phyloP scores from a whole-genome alignment of 2,329 filamentous ascomycete genomes.

The Diplodia corticola region DNA sequence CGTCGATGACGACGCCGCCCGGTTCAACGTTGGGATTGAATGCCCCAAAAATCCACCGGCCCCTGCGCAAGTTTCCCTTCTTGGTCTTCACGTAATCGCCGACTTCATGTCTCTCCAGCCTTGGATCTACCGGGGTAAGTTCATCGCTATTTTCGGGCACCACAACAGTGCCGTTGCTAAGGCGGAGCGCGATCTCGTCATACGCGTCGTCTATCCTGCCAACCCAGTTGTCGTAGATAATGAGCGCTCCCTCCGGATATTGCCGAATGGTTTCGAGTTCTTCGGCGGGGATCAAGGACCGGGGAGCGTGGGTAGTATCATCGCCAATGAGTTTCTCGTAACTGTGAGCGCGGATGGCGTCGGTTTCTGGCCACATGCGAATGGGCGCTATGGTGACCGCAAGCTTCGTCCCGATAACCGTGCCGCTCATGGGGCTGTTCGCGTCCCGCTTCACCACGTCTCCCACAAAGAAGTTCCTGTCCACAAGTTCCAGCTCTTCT shows the following conservation, averaged over 20 bases:
- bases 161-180: constrained; percentile 57
- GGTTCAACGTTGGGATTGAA: constrained; percentile 53
- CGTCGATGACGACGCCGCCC: constrained; percentile 55
- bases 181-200: constrained; percentile 52
- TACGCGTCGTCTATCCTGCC: constrained; percentile 54
- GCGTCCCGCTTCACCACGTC: constrained; percentile 55
- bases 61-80: constrained; percentile 53
- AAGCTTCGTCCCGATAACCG: constrained; percentile 51
- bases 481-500: constrained; percentile 51
- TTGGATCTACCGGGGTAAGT: constrained; percentile 38
- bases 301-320: constrained; percentile 28
- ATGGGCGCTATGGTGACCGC: constrained; percentile 48
- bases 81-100: constrained; percentile 55
- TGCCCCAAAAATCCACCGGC: constrained; percentile 54
- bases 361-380: constrained; percentile 24
- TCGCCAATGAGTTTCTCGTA: constrained; percentile 26
- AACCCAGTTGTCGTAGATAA: constrained; percentile 58
- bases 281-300: constrained; percentile 42
- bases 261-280: constrained; percentile 50
- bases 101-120: constrained; percentile 42
- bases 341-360: constrained; percentile 25
- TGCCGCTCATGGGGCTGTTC: constrained; percentile 54
- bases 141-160: constrained; percentile 51
- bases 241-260: constrained; percentile 52
- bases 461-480: constrained; percentile 56